Evolutionary conservation across 306 rosid genomes (phyloP).

Genomic region (Arachis stenosperma): DNA sequence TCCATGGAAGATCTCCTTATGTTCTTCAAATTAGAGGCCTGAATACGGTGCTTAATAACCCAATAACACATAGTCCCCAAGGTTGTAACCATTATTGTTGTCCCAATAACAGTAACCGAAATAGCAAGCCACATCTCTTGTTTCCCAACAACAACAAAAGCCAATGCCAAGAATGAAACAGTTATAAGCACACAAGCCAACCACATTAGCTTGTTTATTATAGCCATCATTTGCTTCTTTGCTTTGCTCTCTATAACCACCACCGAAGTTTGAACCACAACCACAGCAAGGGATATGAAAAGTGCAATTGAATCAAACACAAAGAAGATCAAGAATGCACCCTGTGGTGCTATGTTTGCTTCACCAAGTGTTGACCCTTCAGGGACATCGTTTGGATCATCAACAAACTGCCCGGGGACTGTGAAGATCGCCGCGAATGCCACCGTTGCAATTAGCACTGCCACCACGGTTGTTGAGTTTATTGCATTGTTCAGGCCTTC

Average conservation of each 20-base stretch:
- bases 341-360: slow-evolving; percentile 76
- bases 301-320: slow-evolving; percentile 86
- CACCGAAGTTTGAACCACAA: slow-evolving; percentile 93
- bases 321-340: slow-evolving; percentile 73
- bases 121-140: slow-evolving; percentile 78
- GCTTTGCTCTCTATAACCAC: slow-evolving; percentile 97
- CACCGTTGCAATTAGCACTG: slow-evolving; percentile 95
- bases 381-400: slow-evolving; percentile 57
- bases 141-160: slow-evolving; percentile 88
- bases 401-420: slow-evolving; percentile 89
- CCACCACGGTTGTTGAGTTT: slow-evolving; percentile 92
- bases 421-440: slow-evolving; percentile 96
- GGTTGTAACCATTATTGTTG: slow-evolving; percentile 88
- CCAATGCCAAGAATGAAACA: slow-evolving; percentile 82
- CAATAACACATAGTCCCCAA: slow-evolving; percentile 91
- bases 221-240: slow-evolving; percentile 98
- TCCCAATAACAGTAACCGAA: slow-evolving; percentile 80
- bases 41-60: slow-evolving; percentile 87
- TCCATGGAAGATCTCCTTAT: slow-evolving; percentile 69
- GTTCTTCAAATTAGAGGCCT: slow-evolving; percentile 70
- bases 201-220: slow-evolving; percentile 99
- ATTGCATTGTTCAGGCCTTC: slow-evolving; percentile 98
- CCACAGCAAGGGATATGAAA: slow-evolving; percentile 92
- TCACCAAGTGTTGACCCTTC: slow-evolving; percentile 74
- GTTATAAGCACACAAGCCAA: slow-evolving; percentile 85